Base-by-base conservation (phyloP, 1,284 basidiomycete species). In the Ceraceosorus guamensis region DNA sequence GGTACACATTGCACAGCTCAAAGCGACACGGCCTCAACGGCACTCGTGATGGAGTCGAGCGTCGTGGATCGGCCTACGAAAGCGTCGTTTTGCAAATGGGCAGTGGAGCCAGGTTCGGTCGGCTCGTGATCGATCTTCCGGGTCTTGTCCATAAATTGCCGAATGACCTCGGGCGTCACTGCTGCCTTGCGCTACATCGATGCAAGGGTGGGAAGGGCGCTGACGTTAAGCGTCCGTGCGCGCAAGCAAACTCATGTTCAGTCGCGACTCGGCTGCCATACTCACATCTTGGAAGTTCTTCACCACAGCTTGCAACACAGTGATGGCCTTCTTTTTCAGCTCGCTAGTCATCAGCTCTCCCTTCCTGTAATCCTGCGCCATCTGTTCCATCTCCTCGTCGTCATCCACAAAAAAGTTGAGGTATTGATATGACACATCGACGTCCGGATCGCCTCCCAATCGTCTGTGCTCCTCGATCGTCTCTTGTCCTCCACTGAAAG, bases 371-470 rank as follows among this genome's bases (percentile, higher is more conserved):
- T 93, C 89, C 87, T 92, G 64, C 39, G 39, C 89, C 56, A 96
- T 77, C 68, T 80, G 81, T 63, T 82, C 83, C 66, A 95, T 81
- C 79, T 91, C 87, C 31, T 84, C 87, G 62, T 98, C 95, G 70
- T 95, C 89, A 4, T 97, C 92, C 73, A 96, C 80, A 78, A 98
- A 96, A 83, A 97, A 98, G n/a, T 85, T 83, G 62, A 98, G 77
- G 78, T 96, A 98, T 78, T 97, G 92, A 79, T 90, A 98, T 55
- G 88, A 83, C 57, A 99, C 89, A 77, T 99, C 95, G 37, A 98
- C 90, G 60, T 97, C 91, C 0, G 91, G 87, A 77, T 97, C 83
- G 0, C 95, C 95, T 5, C 95, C 95, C 30, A 88, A 78, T 69
- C 81, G 81, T 61, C 90, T 77, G 77, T 99, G 95, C 65, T 96